Evolutionary conservation across 2,329 filamentous ascomycete species (phyloP), one percentile per base, ranked within the genome.

Genomic region (Paecilomyces sp.): DNA sequence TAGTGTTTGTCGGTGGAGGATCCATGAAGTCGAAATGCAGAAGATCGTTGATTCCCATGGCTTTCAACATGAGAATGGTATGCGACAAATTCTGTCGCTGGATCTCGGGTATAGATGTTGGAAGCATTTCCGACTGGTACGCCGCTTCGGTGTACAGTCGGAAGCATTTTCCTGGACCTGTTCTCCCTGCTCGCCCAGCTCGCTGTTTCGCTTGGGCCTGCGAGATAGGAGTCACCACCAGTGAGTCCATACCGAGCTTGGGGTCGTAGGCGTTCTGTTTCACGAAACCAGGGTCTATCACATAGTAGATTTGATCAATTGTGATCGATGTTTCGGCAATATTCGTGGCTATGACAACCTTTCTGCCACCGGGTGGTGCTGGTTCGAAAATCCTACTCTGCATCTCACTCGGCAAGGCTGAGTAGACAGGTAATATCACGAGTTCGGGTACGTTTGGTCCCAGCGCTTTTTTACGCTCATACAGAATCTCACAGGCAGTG

Each of bases 1-100:
- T 97, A 12, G 94, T 97, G 69, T 97, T 97, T 31, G 94, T 94
- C 0, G 94, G 94, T 0, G 94, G 94, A 0, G 94, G 92, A 69
- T 99, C 94, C 93, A 99, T 97, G 69, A 99, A 99, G 76, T 97
- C 93, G 69, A 99, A 99, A 71, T 96, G 92, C 12, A 99, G 82
- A 1, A 99, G 81, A 71, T 99, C 94, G 70, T 99, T 97, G 75
- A 99, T 97, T 2, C 95, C 94, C 92, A 99, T 97, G 0, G 94
- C 94, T 73, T 99, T 99, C 56, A 99, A 84, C 90, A 97, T 96
- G 54, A 99, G 83, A 73, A 99, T 97, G 0, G 93, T 97, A 66
- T 90, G 88, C 0, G 91, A 90, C 57, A 99, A 72, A 68, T 99
- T 99, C 73, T 97, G 91, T 1, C 94, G 84, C 71, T 99, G 94